Conservation (phyloP, 192 early-diverging fungal genomes). For the Glomus cerebriforme region DNA sequence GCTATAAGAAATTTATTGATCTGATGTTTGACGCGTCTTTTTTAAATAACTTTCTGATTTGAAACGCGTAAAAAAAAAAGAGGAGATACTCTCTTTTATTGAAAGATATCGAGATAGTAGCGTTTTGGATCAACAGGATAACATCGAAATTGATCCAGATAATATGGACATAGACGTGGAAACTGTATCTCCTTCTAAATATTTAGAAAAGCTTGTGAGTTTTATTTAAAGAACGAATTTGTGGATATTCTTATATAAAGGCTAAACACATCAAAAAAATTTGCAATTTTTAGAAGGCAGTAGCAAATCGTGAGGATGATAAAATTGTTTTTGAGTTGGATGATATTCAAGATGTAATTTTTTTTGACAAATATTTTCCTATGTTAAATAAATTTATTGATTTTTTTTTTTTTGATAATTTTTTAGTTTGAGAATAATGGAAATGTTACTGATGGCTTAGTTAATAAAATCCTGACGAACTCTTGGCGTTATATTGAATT, state of each 20-base stretch:
- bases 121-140: background rate
- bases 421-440: constrained; percentile 1
- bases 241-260: background rate
- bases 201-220: constrained; percentile 3
- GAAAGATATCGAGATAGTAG: background rate
- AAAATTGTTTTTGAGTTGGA: constrained; percentile 66
- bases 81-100: background rate
- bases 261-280: background rate
- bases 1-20: background rate
- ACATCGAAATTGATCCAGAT: background rate
- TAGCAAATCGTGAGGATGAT: constrained; percentile 64
- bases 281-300: constrained; percentile 50
- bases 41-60: too few relatives aligned
- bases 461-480: constrained; percentile 77
- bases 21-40: background rate
- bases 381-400: background rate
- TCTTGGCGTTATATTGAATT: constrained; percentile 84
- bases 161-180: constrained; percentile 5
- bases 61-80: background rate
- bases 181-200: background rate
- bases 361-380: background rate
- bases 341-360: constrained; percentile 59
- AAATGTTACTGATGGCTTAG: constrained; percentile 44
- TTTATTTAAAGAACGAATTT: background rate
- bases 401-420: constrained; percentile 35